Conservation (phyloP, 1,284 basidiomycete genomes). For the Anthracocystis setariae region DNA sequence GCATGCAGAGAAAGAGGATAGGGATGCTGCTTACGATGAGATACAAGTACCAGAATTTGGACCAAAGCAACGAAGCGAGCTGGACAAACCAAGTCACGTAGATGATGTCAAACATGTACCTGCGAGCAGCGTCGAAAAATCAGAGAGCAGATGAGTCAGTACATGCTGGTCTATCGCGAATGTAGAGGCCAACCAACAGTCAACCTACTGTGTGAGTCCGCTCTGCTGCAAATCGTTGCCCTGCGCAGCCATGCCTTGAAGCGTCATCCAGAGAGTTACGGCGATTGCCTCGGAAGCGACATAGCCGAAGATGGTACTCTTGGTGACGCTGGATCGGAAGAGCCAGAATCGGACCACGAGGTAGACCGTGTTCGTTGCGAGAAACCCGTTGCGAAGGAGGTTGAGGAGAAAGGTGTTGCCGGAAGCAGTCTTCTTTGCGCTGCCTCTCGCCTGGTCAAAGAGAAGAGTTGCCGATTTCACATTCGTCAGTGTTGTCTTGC, state of each 20-base stretch:
- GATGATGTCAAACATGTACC: constrained; percentile 69
- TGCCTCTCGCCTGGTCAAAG: constrained; percentile 43
- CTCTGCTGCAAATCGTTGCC: constrained; percentile 64
- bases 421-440: constrained; percentile 51
- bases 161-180: too few relatives aligned
- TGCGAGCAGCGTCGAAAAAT: constrained; percentile 1
- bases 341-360: constrained; percentile 53
- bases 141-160: too few relatives aligned
- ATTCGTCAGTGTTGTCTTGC: too few relatives aligned
- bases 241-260: constrained; percentile 62
- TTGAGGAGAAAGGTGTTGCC: constrained; percentile 54
- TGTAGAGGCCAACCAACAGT: too few relatives aligned
- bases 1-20: not conserved
- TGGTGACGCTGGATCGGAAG: constrained; percentile 30
- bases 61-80: constrained; percentile 60
- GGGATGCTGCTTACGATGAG: constrained; percentile 55
- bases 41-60: constrained; percentile 65
- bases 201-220: constrained; percentile 65
- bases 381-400: constrained; percentile 58
- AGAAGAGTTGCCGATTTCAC: not conserved
- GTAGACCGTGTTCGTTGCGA: constrained; percentile 58
- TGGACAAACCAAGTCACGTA: constrained; percentile 69
- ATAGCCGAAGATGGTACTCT: constrained; percentile 46
- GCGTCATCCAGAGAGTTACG: constrained; percentile 52
- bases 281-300: constrained; percentile 62